A percentile compares a stretch with the other conserved stretches of the same genome.
phyloP scores from a whole-genome alignment of 345 rosid genomes.

The Pistacia atlantica region DNA sequence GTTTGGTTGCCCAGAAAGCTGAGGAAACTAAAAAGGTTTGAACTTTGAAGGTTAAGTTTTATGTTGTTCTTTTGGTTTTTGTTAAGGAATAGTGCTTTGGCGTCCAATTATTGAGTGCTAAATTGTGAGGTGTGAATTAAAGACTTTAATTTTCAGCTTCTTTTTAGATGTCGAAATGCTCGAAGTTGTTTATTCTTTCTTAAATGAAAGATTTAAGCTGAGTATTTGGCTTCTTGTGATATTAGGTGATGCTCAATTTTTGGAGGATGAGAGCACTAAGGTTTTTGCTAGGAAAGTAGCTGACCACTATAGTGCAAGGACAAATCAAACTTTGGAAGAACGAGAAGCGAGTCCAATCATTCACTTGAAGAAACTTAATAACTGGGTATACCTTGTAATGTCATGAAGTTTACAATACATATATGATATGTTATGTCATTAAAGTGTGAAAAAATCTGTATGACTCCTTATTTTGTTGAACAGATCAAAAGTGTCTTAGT shows the following conservation, averaged over 20 bases:
- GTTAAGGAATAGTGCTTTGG: neutral
- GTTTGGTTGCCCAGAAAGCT: neutral
- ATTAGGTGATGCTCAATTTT: constrained; percentile 63
- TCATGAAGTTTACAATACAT: constrained; percentile 5
- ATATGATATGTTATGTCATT: neutral
- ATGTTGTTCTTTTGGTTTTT: constrained; percentile 5
- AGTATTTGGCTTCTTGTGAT: constrained; percentile 24
- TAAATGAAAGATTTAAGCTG: neutral
- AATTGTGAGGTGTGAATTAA: neutral
- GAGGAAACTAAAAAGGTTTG: constrained; percentile 9
- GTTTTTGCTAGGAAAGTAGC: constrained; percentile 76
- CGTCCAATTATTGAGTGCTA: neutral
- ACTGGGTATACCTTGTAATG: constrained; percentile 64
- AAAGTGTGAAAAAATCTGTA: neutral
- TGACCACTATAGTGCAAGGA: constrained; percentile 95
- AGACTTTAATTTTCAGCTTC: neutral
- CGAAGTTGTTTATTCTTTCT: neutral
- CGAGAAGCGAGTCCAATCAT: constrained; percentile 98
- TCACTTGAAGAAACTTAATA: constrained; percentile 93
- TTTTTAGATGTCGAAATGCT: neutral
- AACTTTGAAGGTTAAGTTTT: constrained; percentile 10
- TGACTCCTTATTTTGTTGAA: constrained; percentile 15
- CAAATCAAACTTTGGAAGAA: constrained; percentile 94
- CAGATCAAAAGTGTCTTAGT: constrained; percentile 98
- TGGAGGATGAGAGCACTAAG: constrained; percentile 69